Percentiles rank a stretch among this genome's conserved stretches.
Conservation (phyloP, 2,329 filamentous ascomycete genomes). For the Zymoseptoria crescenta region DNA sequence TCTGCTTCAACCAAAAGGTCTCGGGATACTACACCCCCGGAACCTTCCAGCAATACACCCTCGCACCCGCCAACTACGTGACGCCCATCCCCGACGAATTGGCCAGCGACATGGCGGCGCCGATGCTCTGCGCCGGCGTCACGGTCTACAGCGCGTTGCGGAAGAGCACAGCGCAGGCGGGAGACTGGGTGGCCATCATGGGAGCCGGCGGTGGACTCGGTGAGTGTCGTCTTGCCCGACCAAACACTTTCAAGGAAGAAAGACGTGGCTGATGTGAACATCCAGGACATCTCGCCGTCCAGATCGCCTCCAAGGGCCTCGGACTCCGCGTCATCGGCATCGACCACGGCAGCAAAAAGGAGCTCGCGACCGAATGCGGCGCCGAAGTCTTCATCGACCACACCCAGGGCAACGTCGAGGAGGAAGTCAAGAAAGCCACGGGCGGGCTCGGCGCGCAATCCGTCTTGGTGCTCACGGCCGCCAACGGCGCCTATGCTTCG, state of each 20-base stretch:
- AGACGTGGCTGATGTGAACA: not conserved
- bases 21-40: conserved; percentile 62
- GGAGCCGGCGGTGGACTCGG: conserved; percentile 26
- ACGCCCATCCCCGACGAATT: conserved; percentile 60
- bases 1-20: conserved; percentile 50
- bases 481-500: conserved; percentile 40
- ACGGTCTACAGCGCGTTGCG: conserved; percentile 60
- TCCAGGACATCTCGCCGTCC: conserved; percentile 53
- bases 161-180: conserved; percentile 51
- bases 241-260: not conserved
- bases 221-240: not conserved
- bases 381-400: conserved; percentile 61
- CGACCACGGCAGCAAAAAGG: conserved; percentile 58
- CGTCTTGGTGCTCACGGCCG: conserved; percentile 48
- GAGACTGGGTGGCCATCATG: conserved; percentile 52
- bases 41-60: conserved; percentile 64
- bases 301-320: conserved; percentile 54
- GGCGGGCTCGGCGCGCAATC: conserved; percentile 53
- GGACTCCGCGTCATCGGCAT: conserved; percentile 58
- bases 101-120: conserved; percentile 53
- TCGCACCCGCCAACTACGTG: conserved; percentile 59
- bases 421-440: conserved; percentile 50
- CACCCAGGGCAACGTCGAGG: conserved; percentile 45
- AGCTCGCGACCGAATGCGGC: conserved; percentile 51
- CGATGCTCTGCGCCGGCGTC: conserved; percentile 60